Evolutionary conservation across 1,139 yeast species (phyloP).

Genomic region (Taiozyma sp.): DNA sequence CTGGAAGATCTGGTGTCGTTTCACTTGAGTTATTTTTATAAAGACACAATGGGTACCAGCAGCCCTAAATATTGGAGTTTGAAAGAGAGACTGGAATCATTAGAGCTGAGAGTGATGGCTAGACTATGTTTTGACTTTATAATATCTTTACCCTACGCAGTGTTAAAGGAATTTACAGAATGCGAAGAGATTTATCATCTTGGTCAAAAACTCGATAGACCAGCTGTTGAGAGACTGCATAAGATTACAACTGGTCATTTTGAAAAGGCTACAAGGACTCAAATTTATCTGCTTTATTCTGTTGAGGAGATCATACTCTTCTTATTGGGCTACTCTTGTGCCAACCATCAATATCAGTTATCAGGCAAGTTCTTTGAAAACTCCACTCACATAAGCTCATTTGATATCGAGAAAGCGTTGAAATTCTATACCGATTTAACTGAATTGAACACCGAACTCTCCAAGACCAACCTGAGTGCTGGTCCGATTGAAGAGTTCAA

Average conservation of each 20-base stretch:
- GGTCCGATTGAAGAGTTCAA: background rate
- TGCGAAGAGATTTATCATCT: background rate
- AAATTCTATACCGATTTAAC: background rate
- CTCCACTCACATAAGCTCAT: background rate
- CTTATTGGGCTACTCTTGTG: background rate
- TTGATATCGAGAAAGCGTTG: background rate
- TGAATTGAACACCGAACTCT: background rate
- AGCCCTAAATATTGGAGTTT: conserved; percentile 7
- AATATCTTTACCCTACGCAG: conserved; percentile 11
- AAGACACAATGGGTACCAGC: background rate
- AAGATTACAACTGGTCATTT: background rate
- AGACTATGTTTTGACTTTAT: conserved; percentile 20
- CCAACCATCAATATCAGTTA: background rate
- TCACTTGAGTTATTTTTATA: background rate
- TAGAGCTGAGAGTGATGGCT: conserved; percentile 18
- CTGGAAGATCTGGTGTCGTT: conserved; percentile 6
- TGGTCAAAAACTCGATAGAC: background rate
- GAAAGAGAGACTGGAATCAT: conserved; percentile 12
- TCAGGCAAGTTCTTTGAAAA: background rate
- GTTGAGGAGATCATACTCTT: background rate
- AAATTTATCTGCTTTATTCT: conserved; percentile 1
- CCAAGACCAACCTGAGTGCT: background rate
- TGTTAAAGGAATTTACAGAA: background rate
- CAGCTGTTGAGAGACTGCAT: background rate
- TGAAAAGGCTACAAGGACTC: conserved; percentile 1